Evolutionary conservation across 495 filamentous ascomycete species (phyloP).

Genomic region (Jackrogersella minutella): DNA sequence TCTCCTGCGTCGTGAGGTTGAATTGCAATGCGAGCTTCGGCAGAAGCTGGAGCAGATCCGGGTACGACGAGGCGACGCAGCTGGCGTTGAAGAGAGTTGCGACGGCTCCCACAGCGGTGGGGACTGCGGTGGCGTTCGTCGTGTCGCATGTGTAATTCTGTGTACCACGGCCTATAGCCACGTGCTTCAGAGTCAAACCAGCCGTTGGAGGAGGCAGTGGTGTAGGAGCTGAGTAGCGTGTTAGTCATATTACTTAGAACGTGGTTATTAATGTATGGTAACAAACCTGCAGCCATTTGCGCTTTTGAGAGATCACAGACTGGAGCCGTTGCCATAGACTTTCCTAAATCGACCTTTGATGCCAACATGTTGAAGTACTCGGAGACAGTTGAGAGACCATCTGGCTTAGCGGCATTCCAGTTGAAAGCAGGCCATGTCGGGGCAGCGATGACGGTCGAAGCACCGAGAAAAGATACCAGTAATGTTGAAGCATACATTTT

Average conservation of each 20-base stretch:
- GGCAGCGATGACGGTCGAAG: constrained; percentile 55
- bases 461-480: constrained; percentile 56
- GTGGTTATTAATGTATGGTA: background rate
- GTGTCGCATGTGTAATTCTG: constrained; percentile 90
- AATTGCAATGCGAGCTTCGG: constrained; percentile 64
- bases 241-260: constrained; percentile 29
- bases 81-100: constrained; percentile 89
- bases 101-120: constrained; percentile 74
- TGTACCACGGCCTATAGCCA: constrained; percentile 86
- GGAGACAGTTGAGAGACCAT: constrained; percentile 52
- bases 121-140: constrained; percentile 62
- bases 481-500: constrained; percentile 58
- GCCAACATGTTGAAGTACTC: constrained; percentile 65
- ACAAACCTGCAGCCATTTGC: constrained; percentile 55
- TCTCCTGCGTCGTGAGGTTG: constrained; percentile 50
- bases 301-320: constrained; percentile 62
- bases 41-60: constrained; percentile 66
- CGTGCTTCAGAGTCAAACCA: constrained; percentile 71
- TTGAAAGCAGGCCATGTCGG: constrained; percentile 54
- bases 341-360: constrained; percentile 54
- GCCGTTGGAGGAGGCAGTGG: constrained; percentile 64
- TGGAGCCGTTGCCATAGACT: constrained; percentile 47
- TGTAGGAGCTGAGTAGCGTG: constrained; percentile 44
- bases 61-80: constrained; percentile 74
- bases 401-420: constrained; percentile 45